These are phyloP conservation scores for Phytophthora sp. DNA, from an alignment of 352 stramenopile species.

Conservation along the genomic window DNA sequence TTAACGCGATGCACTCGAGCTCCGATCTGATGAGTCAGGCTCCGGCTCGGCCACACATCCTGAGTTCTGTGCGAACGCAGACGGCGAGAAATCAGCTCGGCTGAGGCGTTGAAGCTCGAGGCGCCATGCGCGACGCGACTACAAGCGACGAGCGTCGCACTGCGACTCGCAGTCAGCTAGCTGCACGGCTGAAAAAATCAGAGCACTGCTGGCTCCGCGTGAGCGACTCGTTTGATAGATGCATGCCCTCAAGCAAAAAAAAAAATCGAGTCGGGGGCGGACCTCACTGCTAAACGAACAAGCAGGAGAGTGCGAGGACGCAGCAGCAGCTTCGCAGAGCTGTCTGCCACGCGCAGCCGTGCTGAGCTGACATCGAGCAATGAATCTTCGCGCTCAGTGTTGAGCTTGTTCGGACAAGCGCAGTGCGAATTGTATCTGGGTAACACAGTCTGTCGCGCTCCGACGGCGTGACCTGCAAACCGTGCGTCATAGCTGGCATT, in stretches of 20 bases:
- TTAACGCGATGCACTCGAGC: slow-evolving; percentile 12
- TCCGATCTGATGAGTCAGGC: slow-evolving; percentile 19
- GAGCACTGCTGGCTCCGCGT: slow-evolving; percentile 1
- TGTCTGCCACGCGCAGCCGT: slow-evolving; percentile 8
- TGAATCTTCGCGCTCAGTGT: slow-evolving; percentile 16
- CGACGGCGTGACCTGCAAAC: background rate
- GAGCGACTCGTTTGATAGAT: slow-evolving; percentile 14
- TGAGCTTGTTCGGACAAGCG: slow-evolving; percentile 10
- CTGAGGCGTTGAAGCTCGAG: slow-evolving; percentile 6
- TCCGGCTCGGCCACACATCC: slow-evolving; percentile 5
- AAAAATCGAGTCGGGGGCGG: too few species aligned
- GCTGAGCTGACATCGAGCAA: slow-evolving; percentile 14
- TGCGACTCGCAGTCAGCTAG: background rate
- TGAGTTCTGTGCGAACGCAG: slow-evolving; percentile 27
- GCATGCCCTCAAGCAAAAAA: background rate
- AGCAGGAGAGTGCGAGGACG: slow-evolving; percentile 23
- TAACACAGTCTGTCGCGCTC: background rate
- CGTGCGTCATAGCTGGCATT: slow-evolving; percentile 11
- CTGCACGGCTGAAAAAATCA: slow-evolving; percentile 24
- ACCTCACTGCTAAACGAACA: slow-evolving; percentile 26
- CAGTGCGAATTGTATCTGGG: slow-evolving; percentile 5
- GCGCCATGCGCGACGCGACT: slow-evolving; percentile 11
- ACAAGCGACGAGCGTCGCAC: slow-evolving; percentile 9
- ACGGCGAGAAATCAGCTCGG: slow-evolving; percentile 22
- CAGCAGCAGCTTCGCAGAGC: slow-evolving; percentile 16